Base-by-base conservation (phyloP, 768 basidiomycete species). In the Hortiboletus flavorubellus region DNA sequence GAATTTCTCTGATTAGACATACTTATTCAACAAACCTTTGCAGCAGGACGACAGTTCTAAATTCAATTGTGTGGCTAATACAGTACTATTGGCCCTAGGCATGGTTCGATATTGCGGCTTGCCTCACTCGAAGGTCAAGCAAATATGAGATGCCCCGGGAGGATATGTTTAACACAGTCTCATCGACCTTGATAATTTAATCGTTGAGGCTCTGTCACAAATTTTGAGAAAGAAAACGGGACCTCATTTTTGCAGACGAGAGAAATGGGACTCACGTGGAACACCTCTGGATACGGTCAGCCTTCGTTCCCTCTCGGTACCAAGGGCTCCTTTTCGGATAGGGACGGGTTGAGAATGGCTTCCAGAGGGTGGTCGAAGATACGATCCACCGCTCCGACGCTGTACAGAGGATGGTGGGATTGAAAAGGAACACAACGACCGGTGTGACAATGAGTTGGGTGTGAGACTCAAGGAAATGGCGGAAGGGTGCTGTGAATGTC, bases 351-450 rank as follows among this genome's bases (percentile, higher is more conserved):
- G 21, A 21, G 21, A 21, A 21, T 21, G 21, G 21, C 89, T 58
- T 85, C 81, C 0, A 96, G 74, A 0, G 89, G 90, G 63, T 93
- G 86, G 48, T 80, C 80, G 67, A 95, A 96, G 59, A 95, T 93
- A 2, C 73, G 73, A 15, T 85, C 83, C 2, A 96, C 93, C 67
- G 95, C 89, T 8, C 76, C 79, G 35, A 79, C 78, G 15, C 79
- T 16, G 64, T 61, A 1, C 71, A 66, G 2, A 95, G 73, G 2
- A 92, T 26, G 46, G 40, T 21, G 1, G 72, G 68, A 42, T 86
- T 74, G 8, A 82, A 80, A 31, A 93, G 74, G 51, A 91, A 64
- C 3, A 88, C 86, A 21, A 95, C 78, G 3, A 94, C 82, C 0
- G 93, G 92, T 0, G 84, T 88, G 43, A 94, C 91, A 37, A 93